Evolutionary conservation across 352 stramenopile genomes (phyloP), one percentile per base, ranked within the genome.

Genomic region (Paralagenidium karlingii): DNA sequence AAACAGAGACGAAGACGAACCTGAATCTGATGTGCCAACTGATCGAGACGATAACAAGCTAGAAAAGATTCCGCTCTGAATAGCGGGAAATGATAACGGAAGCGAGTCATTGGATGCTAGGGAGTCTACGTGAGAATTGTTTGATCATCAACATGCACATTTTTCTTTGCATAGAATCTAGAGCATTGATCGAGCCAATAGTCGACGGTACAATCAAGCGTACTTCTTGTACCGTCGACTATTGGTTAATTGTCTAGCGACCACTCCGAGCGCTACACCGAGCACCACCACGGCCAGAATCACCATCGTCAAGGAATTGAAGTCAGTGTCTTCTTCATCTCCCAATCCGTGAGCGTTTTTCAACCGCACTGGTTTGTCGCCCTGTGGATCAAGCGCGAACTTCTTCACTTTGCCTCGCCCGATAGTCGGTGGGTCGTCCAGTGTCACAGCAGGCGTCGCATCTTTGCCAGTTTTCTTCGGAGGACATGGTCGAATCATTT

Each of bases 401-500:
- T 24, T 43, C 49, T 22, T n/a, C n/a, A n/a, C n/a, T n/a, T n/a
- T n/a, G n/a, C n/a, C n/a, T n/a, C n/a, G n/a, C n/a, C n/a, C n/a
- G n/a, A n/a, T n/a, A n/a, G n/a, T n/a, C n/a, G n/a, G n/a, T n/a
- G n/a, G n/a, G n/a, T n/a, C n/a, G n/a, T n/a, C n/a, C n/a, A n/a
- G n/a, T n/a, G n/a, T n/a, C n/a, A n/a, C n/a, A n/a, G n/a, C n/a
- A n/a, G 49, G 40, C 45, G 62, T 63, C 15, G 47, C 55, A 15
- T 49, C 49, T 22, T 47, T 51, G 20, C 49, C 53, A 13, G 77
- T 61, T 34, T 80, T 78, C 63, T 83, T 83, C 4, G 68, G 63
- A 29, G 65, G 60, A 38, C 73, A 87, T 1, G 73, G 73, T 34
- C 82, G 82, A 37, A 87, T 66, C 8, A 62, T 53, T 5, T 55